Conservation (phyloP, 1,284 basidiomycete genomes). For the Phellinidium pouzarii region DNA sequence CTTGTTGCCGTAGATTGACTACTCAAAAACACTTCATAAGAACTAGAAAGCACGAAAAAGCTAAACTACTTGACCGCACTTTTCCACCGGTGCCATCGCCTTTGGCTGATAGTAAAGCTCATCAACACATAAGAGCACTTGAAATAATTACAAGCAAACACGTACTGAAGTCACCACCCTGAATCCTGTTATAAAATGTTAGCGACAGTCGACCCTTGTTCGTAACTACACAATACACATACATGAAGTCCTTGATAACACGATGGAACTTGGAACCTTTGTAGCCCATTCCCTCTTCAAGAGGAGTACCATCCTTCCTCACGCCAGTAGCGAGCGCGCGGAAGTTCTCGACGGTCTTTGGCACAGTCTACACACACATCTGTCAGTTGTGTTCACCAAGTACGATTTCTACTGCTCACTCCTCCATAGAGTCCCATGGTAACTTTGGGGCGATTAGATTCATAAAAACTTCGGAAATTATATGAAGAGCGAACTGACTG, state of each 20-base stretch:
- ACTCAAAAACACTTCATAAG: conserved; percentile 3
- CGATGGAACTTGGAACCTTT: conserved; percentile 67
- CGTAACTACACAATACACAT: conserved; percentile 22
- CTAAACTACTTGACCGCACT: conserved; percentile 22
- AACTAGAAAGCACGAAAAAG: neutral
- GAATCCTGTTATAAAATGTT: conserved; percentile 35
- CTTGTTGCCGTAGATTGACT: conserved; percentile 52
- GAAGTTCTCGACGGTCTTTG: conserved; percentile 70
- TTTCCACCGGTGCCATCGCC: conserved; percentile 60
- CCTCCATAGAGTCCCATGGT: conserved; percentile 84
- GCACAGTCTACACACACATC: conserved; percentile 59
- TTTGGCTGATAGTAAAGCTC: conserved; percentile 28
- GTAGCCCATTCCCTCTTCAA: conserved; percentile 67
- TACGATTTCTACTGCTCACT: conserved; percentile 27
- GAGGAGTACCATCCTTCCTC: conserved; percentile 69
- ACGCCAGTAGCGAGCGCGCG: conserved; percentile 64
- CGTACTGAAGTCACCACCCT: conserved; percentile 66
- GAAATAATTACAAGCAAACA: neutral
- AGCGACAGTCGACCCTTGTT: neutral
- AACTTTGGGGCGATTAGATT: conserved; percentile 38
- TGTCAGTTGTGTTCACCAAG: conserved; percentile 17
- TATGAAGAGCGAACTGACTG: conserved; percentile 41
- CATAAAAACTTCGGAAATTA: conserved; percentile 11
- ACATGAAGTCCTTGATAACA: conserved; percentile 68
- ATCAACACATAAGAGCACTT: neutral